Evolutionary conservation across 1,284 basidiomycete genomes (phyloP), one percentile per base, ranked within the genome.

Genomic region (Erythrobasidium hasegawianum): DNA sequence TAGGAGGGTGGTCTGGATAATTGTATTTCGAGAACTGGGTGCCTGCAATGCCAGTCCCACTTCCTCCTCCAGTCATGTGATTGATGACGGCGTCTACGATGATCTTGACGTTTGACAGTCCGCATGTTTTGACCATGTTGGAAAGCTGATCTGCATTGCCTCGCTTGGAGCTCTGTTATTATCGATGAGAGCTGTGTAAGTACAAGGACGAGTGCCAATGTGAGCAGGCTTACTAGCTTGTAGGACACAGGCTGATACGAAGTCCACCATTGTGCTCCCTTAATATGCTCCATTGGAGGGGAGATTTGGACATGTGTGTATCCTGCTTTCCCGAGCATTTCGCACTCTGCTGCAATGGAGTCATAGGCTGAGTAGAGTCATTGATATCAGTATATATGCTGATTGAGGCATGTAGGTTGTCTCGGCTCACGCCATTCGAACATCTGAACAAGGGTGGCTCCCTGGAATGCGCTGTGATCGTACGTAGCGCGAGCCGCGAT

Each of bases 81-180:
- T 87, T 87, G 75, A 82, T 83, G 47, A 87, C 75, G 0, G 83
- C 83, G 71, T 86, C 85, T 13, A 61, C 72, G 60, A 71, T 69
- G 11, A 75, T 70, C 14, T 64, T 52, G 5, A 74, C 73, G 13
- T 70, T 71, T 1, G 69, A 70, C 13, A 40, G 40, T 29, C 70
- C 53, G 57, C 72, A 74, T 2, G 70, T 64, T n/a, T 60, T 14
- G 20, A 72, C 61, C 74, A 75, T 75, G 1, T 53, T 59, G 40
- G 59, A 64, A 50, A 75, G 71, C 58, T 70, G 53, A 27, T 29
- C 41, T 26, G 72, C 69, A 39, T 57, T 65, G 9, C 74, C 74
- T 1, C 70, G 69, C 60, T 74, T 75, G 22, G n/a, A 18, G 43
- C 7, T 7, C 43, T 47, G 22, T n/a, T 8, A n/a, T 18, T 8